These are phyloP conservation scores for Podospora conica DNA, from an alignment of 495 filamentous ascomycete species.

Conservation along the genomic window DNA sequence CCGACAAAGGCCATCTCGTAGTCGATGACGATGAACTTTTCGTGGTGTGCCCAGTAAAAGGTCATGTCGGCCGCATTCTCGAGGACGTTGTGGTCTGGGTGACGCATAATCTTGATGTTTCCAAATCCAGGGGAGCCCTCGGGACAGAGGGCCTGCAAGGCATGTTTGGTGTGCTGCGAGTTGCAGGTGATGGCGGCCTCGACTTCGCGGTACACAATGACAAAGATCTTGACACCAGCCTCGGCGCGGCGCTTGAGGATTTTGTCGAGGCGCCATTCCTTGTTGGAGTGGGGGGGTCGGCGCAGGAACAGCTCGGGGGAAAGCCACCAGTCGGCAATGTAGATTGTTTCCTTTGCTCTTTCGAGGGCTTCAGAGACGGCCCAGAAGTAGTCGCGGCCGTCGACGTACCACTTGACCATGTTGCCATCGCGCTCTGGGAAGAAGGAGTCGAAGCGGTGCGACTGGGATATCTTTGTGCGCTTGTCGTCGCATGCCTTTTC, in stretches of 20 bases:
- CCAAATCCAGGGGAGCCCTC: slow-evolving; percentile 71
- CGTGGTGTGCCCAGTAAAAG: slow-evolving; percentile 97
- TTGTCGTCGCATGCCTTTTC: slow-evolving; percentile 79
- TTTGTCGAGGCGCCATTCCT: slow-evolving; percentile 85
- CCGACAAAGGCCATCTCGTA: slow-evolving; percentile 87
- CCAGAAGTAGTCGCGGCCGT: slow-evolving; percentile 89
- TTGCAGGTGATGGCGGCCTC: slow-evolving; percentile 84
- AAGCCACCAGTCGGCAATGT: slow-evolving; percentile 96
- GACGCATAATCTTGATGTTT: slow-evolving; percentile 85
- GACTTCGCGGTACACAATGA: slow-evolving; percentile 91
- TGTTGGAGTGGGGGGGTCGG: slow-evolving; percentile 69
- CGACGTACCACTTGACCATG: slow-evolving; percentile 93
- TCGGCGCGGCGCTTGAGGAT: slow-evolving; percentile 83
- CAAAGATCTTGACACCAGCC: slow-evolving; percentile 87
- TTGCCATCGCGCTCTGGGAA: slow-evolving; percentile 81
- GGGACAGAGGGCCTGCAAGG: slow-evolving; percentile 72
- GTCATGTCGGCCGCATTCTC: slow-evolving; percentile 96
- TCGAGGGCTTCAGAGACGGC: slow-evolving; percentile 84
- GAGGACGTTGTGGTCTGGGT: slow-evolving; percentile 92
- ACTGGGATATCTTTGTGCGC: slow-evolving; percentile 61
- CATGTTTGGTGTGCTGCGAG: slow-evolving; percentile 86
- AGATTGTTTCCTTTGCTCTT: slow-evolving; percentile 83
- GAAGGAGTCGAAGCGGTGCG: slow-evolving; percentile 80
- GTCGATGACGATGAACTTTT: slow-evolving; percentile 94
- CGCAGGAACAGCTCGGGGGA: slow-evolving; percentile 89